Evolutionary conservation across 2,329 filamentous ascomycete species (phyloP), one percentile per base, ranked within the genome.

Genomic region (Talaromyces albobiverticillius): DNA sequence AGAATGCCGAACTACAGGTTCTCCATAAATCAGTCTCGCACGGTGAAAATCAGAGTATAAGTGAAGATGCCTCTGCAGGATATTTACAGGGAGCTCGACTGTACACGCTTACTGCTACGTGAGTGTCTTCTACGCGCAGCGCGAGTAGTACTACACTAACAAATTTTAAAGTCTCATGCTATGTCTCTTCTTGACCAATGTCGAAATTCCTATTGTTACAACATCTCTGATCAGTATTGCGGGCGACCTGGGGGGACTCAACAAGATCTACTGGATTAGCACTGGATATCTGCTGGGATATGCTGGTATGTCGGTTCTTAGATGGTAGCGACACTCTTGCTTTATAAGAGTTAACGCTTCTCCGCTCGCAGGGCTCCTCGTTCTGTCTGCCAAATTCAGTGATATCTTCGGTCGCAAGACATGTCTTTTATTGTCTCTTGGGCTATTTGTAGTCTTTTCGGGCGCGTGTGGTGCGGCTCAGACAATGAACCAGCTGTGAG

Each of bases 401-500:
- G 51, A 54, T n/a, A 31, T 54, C 14, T 48, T 54, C 23, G 51
- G 51, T 1, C 51, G 46, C 13, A 54, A 54, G 38, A 11, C 34
- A 16, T 48, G 31, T 16, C 38, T 46, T 18, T 26, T 54, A 10
- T 20, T 36, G n/a, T 42, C 51, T 1, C 7, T 48, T 20, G 22
- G n/a, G 11, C 26, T 54, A 18, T 54, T 54, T 14, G 22, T 47
- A 11, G 20, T 47, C 13, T 54, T 54, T 25, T 54, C 51, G 6
- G 40, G 22, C 18, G 51, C 45, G 2, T 54, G 45, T 22, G 51
- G 51, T n/a, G 51, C 45, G n/a, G 45, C 51, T 13, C 45, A 49
- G 43, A 54, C 51, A 11, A 54, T 54, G 51, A 54, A 34, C 11
- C 51, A 54, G 23, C 41, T 54, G 51, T 54, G 32, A 42, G 51